phyloP scores from a whole-genome alignment of 2,329 filamentous ascomycete species.

The Didymella arachidicola region DNA sequence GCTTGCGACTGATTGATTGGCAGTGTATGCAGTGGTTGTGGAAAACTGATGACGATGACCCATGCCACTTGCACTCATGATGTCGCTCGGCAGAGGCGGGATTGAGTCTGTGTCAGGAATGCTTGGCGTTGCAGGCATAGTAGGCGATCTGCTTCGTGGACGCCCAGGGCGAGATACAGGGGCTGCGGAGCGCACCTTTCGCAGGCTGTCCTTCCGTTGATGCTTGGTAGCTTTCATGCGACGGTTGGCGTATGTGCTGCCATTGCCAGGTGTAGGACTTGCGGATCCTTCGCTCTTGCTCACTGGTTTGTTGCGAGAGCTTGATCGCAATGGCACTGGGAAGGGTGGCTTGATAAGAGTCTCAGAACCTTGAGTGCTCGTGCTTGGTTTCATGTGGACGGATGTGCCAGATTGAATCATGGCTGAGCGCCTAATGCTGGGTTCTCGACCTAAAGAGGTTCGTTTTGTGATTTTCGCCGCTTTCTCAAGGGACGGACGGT shows the following conservation, averaged over 20 bases:
- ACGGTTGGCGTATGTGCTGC: constrained; percentile 39
- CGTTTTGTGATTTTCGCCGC: constrained; percentile 48
- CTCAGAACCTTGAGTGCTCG: constrained; percentile 61
- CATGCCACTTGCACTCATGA: constrained; percentile 60
- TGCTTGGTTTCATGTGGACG: constrained; percentile 73
- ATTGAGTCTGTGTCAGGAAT: constrained; percentile 73
- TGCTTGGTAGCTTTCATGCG: constrained; percentile 52
- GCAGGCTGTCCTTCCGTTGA: constrained; percentile 67
- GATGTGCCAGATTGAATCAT: constrained; percentile 82
- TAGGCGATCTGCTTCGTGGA: constrained; percentile 60
- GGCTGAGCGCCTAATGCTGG: constrained; percentile 77
- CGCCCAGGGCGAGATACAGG: constrained; percentile 65
- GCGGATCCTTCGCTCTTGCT: constrained; percentile 77
- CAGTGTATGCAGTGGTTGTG: constrained; percentile 65
- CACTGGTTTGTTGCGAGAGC: constrained; percentile 76
- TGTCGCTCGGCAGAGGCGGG: constrained; percentile 77
- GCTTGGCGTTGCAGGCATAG: constrained; percentile 72
- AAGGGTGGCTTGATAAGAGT: constrained; percentile 73
- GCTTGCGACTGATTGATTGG: constrained; percentile 64
- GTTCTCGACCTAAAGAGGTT: constrained; percentile 48
- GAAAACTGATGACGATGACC: constrained; percentile 66
- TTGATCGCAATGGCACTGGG: constrained; percentile 87
- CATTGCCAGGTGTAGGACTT: constrained; percentile 73
- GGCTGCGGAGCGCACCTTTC: constrained; percentile 85
- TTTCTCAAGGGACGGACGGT: constrained; percentile 48